Conservation (phyloP, 2,329 filamentous ascomycete species). For the Volutella citrinella region DNA sequence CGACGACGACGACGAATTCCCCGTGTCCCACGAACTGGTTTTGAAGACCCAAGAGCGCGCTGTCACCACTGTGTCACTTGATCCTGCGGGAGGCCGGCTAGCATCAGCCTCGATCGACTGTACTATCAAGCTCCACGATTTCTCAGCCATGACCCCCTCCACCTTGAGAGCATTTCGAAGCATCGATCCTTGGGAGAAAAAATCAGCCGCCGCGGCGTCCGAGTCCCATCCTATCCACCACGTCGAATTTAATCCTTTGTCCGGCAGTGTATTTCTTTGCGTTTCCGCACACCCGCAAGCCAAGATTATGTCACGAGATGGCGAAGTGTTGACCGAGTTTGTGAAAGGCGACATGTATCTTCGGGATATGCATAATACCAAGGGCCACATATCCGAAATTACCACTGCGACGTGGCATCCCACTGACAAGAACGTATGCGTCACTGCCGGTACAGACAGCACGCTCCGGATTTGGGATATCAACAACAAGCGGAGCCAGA, state of each 20-base stretch:
- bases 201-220: slow-evolving; percentile 61
- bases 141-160: slow-evolving; percentile 91
- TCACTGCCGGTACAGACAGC: slow-evolving; percentile 92
- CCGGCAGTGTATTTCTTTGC: slow-evolving; percentile 78
- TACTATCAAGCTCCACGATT: slow-evolving; percentile 89
- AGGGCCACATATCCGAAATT: slow-evolving; percentile 91
- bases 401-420: slow-evolving; percentile 91
- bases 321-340: slow-evolving; percentile 81
- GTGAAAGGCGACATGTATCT: slow-evolving; percentile 99
- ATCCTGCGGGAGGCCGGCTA: slow-evolving; percentile 79
- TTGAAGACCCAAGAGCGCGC: slow-evolving; percentile 90
- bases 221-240: slow-evolving; percentile 89
- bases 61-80: slow-evolving; percentile 79
- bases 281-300: slow-evolving; percentile 87
- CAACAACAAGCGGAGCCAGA: slow-evolving; percentile 85
- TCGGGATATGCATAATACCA: slow-evolving; percentile 95
- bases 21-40: slow-evolving; percentile 87
- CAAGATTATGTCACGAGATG: slow-evolving; percentile 85
- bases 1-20: slow-evolving; percentile 83
- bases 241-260: slow-evolving; percentile 79
- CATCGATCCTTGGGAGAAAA: slow-evolving; percentile 80
- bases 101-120: slow-evolving; percentile 92
- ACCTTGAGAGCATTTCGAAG: slow-evolving; percentile 92
- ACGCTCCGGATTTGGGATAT: slow-evolving; percentile 96
- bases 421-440: slow-evolving; percentile 75